These are phyloP conservation scores for Zopfia rhizophila DNA, from an alignment of 2,329 filamentous ascomycete species.

Conservation along the genomic window DNA sequence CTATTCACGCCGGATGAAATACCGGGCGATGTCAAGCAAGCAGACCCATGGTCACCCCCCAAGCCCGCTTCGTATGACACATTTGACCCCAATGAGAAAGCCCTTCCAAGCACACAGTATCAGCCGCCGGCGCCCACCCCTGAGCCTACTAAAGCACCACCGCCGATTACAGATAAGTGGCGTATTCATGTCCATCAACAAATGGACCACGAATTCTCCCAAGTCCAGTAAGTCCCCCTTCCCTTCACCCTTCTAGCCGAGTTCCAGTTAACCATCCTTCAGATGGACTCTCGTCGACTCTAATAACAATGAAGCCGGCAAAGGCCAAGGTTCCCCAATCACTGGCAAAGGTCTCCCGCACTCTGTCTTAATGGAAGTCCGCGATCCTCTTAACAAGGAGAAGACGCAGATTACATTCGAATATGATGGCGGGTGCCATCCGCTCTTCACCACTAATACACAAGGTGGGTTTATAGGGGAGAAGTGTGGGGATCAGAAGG, in stretches of 20 bases:
- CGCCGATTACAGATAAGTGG: slow-evolving; percentile 4
- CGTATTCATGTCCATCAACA: slow-evolving; percentile 8
- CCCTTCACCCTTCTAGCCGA: not conserved
- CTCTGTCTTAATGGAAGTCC: slow-evolving; percentile 7
- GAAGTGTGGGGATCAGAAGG: slow-evolving; percentile 7
- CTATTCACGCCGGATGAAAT: too few relatives aligned
- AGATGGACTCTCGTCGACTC: slow-evolving; percentile 14
- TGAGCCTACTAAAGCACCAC: slow-evolving; percentile 6
- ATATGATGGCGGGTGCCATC: slow-evolving; percentile 7
- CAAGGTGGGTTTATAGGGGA: slow-evolving; percentile 3
- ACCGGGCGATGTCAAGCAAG: too few relatives aligned
- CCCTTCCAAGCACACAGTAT: slow-evolving; percentile 3
- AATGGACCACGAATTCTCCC: slow-evolving; percentile 1
- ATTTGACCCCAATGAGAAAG: too few relatives aligned
- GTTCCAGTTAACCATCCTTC: too few relatives aligned
- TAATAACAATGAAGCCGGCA: not conserved
- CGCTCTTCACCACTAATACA: slow-evolving; percentile 5
- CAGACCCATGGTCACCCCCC: too few relatives aligned
- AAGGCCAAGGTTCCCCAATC: slow-evolving; percentile 6
- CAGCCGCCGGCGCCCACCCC: slow-evolving; percentile 10
- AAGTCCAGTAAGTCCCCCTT: slow-evolving; percentile 7
- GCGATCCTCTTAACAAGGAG: slow-evolving; percentile 9
- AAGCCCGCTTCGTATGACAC: too few relatives aligned
- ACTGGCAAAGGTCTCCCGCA: slow-evolving; percentile 5
- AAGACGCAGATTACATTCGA: slow-evolving; percentile 4